Percentiles rank a stretch among this genome's conserved stretches.
Conservation (phyloP, 108 stramenopile genomes). For the Cylindrotheca fusiformis region DNA sequence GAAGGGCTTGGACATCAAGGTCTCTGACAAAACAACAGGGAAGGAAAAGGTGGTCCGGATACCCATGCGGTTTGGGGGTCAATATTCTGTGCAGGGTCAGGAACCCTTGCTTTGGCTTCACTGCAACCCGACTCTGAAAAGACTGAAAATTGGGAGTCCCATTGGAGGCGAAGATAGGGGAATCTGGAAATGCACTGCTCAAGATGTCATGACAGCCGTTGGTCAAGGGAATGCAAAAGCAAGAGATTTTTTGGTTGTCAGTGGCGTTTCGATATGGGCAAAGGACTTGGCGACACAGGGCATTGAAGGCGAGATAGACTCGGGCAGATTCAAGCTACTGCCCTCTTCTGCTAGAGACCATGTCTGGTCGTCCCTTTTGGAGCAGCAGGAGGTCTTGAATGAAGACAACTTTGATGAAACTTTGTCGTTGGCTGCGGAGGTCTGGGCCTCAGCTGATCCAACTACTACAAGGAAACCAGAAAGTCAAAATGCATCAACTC, state of each 20-base stretch:
- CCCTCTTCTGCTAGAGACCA: constrained; percentile 30
- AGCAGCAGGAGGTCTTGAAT: constrained; percentile 53
- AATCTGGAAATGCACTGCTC: constrained; percentile 71
- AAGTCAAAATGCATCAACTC: constrained; percentile 2
- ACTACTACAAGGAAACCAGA: neutral
- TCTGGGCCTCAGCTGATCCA: constrained; percentile 44
- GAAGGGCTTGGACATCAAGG: constrained; percentile 32
- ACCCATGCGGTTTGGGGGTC: constrained; percentile 86
- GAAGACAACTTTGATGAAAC: constrained; percentile 42
- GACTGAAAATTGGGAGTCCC: constrained; percentile 45
- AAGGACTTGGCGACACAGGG: constrained; percentile 54
- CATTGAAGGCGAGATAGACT: constrained; percentile 58
- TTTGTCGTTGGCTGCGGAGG: constrained; percentile 40
- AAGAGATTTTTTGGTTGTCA: constrained; percentile 75
- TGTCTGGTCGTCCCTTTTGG: constrained; percentile 47
- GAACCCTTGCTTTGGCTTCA: constrained; percentile 77
- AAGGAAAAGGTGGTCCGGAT: constrained; percentile 24
- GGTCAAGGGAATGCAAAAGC: constrained; percentile 48
- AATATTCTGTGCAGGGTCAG: constrained; percentile 59
- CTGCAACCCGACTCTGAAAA: constrained; percentile 41
- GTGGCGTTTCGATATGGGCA: constrained; percentile 60
- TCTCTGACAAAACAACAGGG: constrained; percentile 37
- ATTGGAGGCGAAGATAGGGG: constrained; percentile 52
- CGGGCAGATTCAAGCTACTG: constrained; percentile 62
- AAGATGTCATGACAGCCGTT: constrained; percentile 64